Base-by-base conservation (phyloP, 2,329 filamentous ascomycete genomes). In the Tolypocladium capitatum region DNA sequence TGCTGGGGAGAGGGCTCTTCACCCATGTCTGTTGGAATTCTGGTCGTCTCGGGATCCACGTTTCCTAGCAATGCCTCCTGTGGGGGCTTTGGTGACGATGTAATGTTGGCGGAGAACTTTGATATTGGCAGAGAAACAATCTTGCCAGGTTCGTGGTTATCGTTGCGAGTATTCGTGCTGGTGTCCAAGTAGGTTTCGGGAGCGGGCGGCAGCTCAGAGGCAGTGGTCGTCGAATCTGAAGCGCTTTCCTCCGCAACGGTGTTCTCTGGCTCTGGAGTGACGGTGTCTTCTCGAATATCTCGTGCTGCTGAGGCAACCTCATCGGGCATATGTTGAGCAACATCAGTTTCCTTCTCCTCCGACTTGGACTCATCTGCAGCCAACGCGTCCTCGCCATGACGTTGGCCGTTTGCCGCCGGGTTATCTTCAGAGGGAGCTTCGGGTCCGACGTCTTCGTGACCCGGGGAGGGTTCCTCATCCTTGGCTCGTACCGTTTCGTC, bases 401-500 rank as follows among this genome's bases (percentile, higher is more conserved):
- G 38, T 8, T 27, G 38, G 14, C 21, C 3, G 16, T 16, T 10
- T n/a, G 27, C 5, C 14, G 14, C 38, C 38, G 2, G n/a, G 21
- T 10, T 14, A 27, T 30, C 13, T 27, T 52, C 40, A 2, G 40
- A 41, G 13, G 43, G 34, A 20, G 43, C 18, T 33, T 31, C 43
- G 40, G 42, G 8, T 30, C 46, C 34, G 14, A 40, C 35, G 18
- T 50, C 43, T 20, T 54, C 49, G 33, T 42, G 47, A 9, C 48
- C 47, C 20, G 51, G 42, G 14, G 53, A 45, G 46, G 55, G 46
- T 18, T 53, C 46, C 8, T 57, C 53, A 18, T 59, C 56, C 48
- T 65, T 62, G 11, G 64, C 68, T 42, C 68, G 68, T 2, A 77
- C 60, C 5, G 78, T 81, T 56, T 80, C 77, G 49, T 81, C 74